These are phyloP conservation scores for Trypanosomatidae sp. DNA, from an alignment of 208 protist species.

Conservation along the genomic window DNA sequence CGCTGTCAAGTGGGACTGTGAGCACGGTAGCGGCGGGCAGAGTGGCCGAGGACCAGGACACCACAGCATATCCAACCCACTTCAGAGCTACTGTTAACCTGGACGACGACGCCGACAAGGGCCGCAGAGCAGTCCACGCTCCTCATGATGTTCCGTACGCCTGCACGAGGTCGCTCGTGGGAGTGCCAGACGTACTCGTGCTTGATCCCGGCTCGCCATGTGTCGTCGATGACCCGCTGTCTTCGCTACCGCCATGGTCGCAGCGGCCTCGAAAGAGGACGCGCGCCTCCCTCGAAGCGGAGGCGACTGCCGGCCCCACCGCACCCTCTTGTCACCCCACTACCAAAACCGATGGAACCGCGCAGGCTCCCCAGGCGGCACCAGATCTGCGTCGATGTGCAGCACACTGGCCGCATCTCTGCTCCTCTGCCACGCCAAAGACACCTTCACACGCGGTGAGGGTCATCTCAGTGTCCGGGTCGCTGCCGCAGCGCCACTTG, in stretches of 20 bases:
- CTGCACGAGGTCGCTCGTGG: not conserved
- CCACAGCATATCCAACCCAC: not conserved
- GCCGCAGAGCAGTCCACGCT: not conserved
- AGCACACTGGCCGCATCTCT: not conserved
- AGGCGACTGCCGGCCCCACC: not conserved
- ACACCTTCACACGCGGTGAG: not conserved
- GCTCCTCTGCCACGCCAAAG: not conserved
- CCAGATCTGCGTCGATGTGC: not conserved
- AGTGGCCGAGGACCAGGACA: not conserved
- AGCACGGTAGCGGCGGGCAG: not conserved
- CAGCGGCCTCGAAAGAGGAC: not conserved
- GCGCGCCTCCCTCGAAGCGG: not conserved
- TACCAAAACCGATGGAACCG: not conserved
- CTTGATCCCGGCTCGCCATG: not conserved
- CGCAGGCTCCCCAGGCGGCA: not conserved
- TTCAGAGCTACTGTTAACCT: not conserved
- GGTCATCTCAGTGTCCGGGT: not conserved
- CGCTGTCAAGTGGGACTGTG: not conserved
- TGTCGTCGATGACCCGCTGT: not conserved
- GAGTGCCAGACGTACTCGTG: not conserved
- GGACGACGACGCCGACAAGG: not conserved
- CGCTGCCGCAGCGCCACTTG: constrained; percentile 5
- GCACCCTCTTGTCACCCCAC: not conserved
- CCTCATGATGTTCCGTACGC: not conserved
- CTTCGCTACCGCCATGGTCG: not conserved